Evolutionary conservation across 805 yeast species (phyloP).

Genomic region (Komagataella ulmi): DNA sequence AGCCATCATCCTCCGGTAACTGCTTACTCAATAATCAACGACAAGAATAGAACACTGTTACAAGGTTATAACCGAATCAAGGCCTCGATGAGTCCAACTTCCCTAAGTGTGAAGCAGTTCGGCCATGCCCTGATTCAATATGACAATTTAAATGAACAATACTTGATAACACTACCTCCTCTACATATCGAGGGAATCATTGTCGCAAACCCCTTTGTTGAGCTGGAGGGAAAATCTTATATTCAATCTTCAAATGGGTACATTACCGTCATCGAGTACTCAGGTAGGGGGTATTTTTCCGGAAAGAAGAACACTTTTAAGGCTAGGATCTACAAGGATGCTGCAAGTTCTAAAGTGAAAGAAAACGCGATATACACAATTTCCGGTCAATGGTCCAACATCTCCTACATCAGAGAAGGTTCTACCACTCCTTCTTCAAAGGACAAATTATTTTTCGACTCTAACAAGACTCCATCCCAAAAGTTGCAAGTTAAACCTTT

Average conservation of each 20-base stretch:
- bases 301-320: slow-evolving; percentile 92
- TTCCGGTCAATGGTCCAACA: slow-evolving; percentile 86
- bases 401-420: slow-evolving; percentile 52
- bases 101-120: slow-evolving; percentile 77
- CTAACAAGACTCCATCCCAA: slow-evolving; percentile 33
- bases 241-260: slow-evolving; percentile 78
- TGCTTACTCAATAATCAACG: slow-evolving; percentile 77
- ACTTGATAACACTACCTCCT: slow-evolving; percentile 82
- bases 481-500: slow-evolving; percentile 66
- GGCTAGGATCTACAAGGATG: slow-evolving; percentile 59
- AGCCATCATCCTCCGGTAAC: slow-evolving; percentile 97
- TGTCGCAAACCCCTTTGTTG: slow-evolving; percentile 88
- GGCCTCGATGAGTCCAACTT: slow-evolving; percentile 65
- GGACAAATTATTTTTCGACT: slow-evolving; percentile 50
- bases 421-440: slow-evolving; percentile 25
- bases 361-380: slow-evolving; percentile 67
- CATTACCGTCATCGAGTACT: slow-evolving; percentile 57
- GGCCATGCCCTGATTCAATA: slow-evolving; percentile 78
- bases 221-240: slow-evolving; percentile 77
- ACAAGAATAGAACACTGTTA: slow-evolving; percentile 49
- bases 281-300: slow-evolving; percentile 89
- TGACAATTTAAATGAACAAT: slow-evolving; percentile 50
- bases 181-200: slow-evolving; percentile 89
- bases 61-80: slow-evolving; percentile 88
- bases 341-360: slow-evolving; percentile 30